phyloP scores from a whole-genome alignment of 306 rosid species.

The Cicer bijugum region DNA sequence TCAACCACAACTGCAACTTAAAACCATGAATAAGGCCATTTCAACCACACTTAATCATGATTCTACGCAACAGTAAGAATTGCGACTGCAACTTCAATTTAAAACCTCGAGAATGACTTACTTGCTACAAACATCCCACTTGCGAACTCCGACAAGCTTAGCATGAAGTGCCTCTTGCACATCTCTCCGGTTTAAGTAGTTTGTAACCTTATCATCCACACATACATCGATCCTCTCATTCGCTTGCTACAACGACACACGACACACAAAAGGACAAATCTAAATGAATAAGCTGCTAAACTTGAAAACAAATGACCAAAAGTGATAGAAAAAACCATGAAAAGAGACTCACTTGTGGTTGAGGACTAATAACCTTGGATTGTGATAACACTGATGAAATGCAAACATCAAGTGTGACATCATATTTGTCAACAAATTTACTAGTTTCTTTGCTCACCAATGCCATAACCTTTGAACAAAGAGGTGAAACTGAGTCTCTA shows the following conservation, averaged over 20 bases:
- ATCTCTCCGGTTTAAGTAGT: slow-evolving; percentile 81
- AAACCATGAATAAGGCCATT: not conserved
- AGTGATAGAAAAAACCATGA: not conserved
- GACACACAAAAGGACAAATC: not conserved
- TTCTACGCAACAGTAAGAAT: not conserved
- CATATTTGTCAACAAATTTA: slow-evolving; percentile 74
- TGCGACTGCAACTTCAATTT: not conserved
- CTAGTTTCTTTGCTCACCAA: slow-evolving; percentile 77
- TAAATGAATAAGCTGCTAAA: slow-evolving; percentile 19
- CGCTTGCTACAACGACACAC: slow-evolving; percentile 59
- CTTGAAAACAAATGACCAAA: not conserved
- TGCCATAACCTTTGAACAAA: slow-evolving; percentile 64
- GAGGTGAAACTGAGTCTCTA: slow-evolving; percentile 54
- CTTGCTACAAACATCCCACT: slow-evolving; percentile 95
- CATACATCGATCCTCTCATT: slow-evolving; percentile 82
- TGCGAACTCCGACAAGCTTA: slow-evolving; percentile 78
- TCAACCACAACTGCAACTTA: not conserved
- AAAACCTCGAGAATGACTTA: slow-evolving; percentile 39
- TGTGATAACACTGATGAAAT: slow-evolving; percentile 72
- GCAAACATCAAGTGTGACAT: slow-evolving; percentile 83
- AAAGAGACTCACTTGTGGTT: slow-evolving; percentile 50
- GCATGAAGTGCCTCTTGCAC: slow-evolving; percentile 86
- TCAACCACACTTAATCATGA: not conserved
- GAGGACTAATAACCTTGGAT: slow-evolving; percentile 62
- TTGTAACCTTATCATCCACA: slow-evolving; percentile 88